Base-by-base conservation (phyloP, 2,329 filamentous ascomycete species). In the Trichoderma lentiforme region DNA sequence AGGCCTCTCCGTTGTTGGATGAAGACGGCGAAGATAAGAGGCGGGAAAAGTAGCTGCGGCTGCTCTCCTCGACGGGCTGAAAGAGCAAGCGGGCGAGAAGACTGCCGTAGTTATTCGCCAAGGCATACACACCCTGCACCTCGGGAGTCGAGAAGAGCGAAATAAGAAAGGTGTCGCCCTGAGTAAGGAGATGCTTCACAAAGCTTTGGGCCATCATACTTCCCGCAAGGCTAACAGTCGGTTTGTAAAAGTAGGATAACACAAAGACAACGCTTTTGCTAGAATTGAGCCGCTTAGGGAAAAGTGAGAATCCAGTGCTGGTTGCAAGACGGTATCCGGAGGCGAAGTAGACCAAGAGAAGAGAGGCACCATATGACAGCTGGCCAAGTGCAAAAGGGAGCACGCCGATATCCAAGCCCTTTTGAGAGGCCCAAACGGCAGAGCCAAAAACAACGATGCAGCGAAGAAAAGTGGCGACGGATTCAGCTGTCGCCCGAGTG, bases 31-130 rank as follows among this genome's bases (percentile, higher is more conserved):
- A 79, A 0, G 86, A 81, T 26, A 98, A 89, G 1, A 97, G 85
- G 39, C 92, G 92, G 67, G 94, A 95, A 73, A 98, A 98, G 79
- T 97, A 91, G 78, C 91, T 94, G 51, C 97, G 91, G 74, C 92
- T 95, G 80, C 92, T 95, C 82, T 99, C 97, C 81, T 99, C 96
- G 73, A 99, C 90, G 8, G 96, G 97, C 78, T 98, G 96, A 80
- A 99, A 95, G 65, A 99, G 84, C 74, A 98, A 89, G 3, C 96
- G 89, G 0, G 96, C 96, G 32, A 97, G 84, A 0, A 99, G 88
- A 3, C 95, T 93, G 26, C 96, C 96, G 80, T 96, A 99, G 81
- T 98, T 99, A 77, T 94, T 94, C 67, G 95, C 96, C 6, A 99
- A 87, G 0, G 95, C 94, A 79, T 98, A 99, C 43, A 94, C 90